Evolutionary conservation across 2,329 filamentous ascomycete genomes (phyloP).

Genomic region (Blumeria graminis): DNA sequence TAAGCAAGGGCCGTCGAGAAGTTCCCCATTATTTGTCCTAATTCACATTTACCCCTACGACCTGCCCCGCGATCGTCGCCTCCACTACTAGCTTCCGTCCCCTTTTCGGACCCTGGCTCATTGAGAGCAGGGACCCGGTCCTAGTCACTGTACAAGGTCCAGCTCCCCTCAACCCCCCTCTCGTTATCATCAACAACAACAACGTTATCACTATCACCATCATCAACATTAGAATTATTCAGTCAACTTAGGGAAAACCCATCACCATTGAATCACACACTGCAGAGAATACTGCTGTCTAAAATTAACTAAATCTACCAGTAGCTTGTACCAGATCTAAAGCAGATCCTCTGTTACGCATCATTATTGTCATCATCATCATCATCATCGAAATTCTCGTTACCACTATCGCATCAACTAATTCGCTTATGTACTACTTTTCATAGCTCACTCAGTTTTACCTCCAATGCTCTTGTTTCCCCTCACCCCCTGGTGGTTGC

Average conservation of each 20-base stretch:
- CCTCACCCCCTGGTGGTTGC: no score
- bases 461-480: no score
- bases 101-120: background rate
- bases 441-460: no score
- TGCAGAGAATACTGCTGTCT: no score
- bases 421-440: no score
- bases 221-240: background rate
- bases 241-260: no score
- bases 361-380: background rate
- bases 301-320: background rate
- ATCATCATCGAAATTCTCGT: background rate
- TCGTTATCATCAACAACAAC: background rate
- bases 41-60: background rate
- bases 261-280: no score
- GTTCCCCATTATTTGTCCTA: background rate
- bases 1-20: background rate
- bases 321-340: background rate
- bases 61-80: background rate
- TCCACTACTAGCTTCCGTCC: background rate
- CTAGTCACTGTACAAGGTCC: background rate
- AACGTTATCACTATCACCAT: background rate
- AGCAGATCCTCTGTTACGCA: background rate
- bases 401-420: no score
- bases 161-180: background rate
- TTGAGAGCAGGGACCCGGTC: background rate